Base-by-base conservation (phyloP, 2,329 filamentous ascomycete genomes). In the Venturia carpophila region DNA sequence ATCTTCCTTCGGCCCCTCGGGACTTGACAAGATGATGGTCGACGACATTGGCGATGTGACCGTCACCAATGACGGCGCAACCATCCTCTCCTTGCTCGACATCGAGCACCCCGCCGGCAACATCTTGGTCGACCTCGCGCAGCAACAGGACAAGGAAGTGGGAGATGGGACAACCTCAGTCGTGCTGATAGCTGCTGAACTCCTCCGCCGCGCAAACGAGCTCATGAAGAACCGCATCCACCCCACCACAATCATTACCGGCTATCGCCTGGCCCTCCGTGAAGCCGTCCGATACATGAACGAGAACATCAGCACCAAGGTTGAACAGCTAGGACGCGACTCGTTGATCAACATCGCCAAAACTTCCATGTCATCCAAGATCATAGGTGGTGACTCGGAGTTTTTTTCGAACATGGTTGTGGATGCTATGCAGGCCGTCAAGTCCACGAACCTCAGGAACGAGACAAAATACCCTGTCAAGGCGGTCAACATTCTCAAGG, bases 21-120 rank as follows among this genome's bases (percentile, higher is more conserved):
- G 94, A 61, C 84, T 99, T 70, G 94, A 99, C 77, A 99, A 99
- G 85, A 99, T 99, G 94, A 97, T 99, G 94, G 94, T 99, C 72
- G 94, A 99, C 80, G 94, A 99, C 76, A 97, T 99, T 77, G 94
- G 94, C 74, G 94, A 99, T 81, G 94, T 99, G 67, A 99, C 94
- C 67, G 94, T 99, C 66, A 99, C 94, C 70, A 99, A 99, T 79
- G 94, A 99, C 78, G 94, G 94, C 74, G 94, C 94, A 65, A 99
- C 94, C 42, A 99, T 99, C 73, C 86, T 99, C 70, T 91, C 87
- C 76, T 83, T 99, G 74, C 85, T 99, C 74, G 94, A 97, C 75
- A 92, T 99, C 73, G 93, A 99, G 77, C 92, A 99, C 79, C 94
- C 94, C 64, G 94, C 94, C 65, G 94, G 94, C 75, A 97, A 97